phyloP scores from a whole-genome alignment of 208 protist genomes.

The Leishmania amazonensis region DNA sequence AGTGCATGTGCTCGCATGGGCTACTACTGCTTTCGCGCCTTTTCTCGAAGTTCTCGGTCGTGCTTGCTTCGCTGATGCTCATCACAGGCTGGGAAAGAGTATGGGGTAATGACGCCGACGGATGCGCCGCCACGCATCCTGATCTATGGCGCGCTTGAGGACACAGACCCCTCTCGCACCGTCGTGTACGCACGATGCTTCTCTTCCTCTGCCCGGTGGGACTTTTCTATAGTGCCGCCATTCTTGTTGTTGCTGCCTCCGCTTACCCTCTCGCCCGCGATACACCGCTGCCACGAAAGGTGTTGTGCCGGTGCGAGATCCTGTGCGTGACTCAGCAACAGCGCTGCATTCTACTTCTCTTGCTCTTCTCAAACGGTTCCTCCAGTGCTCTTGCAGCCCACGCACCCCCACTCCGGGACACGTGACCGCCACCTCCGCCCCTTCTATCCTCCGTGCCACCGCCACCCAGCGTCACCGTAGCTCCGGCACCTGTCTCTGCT shows the following conservation, averaged over 20 bases:
- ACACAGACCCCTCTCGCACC: neutral
- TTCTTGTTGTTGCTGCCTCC: neutral
- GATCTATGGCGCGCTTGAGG: neutral
- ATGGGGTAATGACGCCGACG: neutral
- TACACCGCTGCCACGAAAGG: neutral
- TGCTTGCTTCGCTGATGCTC: neutral
- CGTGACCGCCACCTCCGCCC: neutral
- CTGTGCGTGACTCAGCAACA: neutral
- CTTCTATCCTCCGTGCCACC: neutral
- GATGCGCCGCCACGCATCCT: neutral
- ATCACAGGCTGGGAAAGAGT: neutral
- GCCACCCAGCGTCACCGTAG: neutral
- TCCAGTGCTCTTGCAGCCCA: neutral
- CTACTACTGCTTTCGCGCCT: neutral
- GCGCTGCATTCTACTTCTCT: neutral
- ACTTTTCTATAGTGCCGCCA: neutral
- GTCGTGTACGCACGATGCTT: neutral
- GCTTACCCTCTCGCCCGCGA: neutral
- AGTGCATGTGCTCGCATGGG: neutral
- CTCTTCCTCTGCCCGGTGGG: neutral
- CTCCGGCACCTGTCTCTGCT: neutral
- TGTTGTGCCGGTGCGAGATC: neutral
- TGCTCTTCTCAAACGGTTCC: neutral
- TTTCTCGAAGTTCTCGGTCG: neutral
- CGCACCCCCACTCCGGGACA: no score